phyloP scores from a whole-genome alignment of 1,284 basidiomycete genomes.

The Cutaneotrichosporon mucoides region DNA sequence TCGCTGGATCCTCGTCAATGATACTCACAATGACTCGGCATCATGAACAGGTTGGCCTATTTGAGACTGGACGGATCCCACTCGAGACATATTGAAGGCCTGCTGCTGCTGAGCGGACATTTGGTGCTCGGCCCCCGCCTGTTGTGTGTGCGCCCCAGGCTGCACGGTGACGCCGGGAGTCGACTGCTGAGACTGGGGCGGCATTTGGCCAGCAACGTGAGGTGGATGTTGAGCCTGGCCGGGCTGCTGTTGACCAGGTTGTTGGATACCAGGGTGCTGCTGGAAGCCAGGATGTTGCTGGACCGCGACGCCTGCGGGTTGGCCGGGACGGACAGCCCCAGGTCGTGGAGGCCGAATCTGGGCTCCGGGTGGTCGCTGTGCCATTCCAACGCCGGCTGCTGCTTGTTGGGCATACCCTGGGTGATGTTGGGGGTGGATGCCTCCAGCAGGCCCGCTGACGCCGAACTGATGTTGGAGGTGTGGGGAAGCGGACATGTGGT shows the following conservation, averaged over 20 bases:
- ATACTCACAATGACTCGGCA: conserved; percentile 40
- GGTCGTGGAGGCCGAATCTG: conserved; percentile 20
- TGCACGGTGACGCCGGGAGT: conserved; percentile 16
- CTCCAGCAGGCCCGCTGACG: conserved; percentile 22
- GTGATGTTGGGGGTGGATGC: conserved; percentile 17
- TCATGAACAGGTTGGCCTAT: conserved; percentile 21
- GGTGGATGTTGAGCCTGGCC: conserved; percentile 24
- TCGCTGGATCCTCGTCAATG: background rate
- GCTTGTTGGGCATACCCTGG: conserved; percentile 20
- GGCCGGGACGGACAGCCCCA: conserved; percentile 11
- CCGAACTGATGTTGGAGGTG: conserved; percentile 42
- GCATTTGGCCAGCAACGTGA: conserved; percentile 12
- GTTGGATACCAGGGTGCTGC: background rate
- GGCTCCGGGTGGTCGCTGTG: conserved; percentile 7
- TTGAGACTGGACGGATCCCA: conserved; percentile 29
- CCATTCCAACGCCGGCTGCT: conserved; percentile 12
- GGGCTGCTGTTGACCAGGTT: conserved; percentile 12
- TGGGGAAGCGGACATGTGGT: conserved; percentile 34
- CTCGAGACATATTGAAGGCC: conserved; percentile 35
- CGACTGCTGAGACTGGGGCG: conserved; percentile 23
- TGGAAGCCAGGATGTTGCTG: conserved; percentile 18
- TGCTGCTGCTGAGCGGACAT: conserved; percentile 12
- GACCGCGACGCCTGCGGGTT: conserved; percentile 8
- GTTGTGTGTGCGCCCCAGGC: conserved; percentile 12
- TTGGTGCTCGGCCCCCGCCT: conserved; percentile 15